Evolutionary conservation across 1,284 basidiomycete genomes (phyloP).

Genomic region (Pseudomicrostroma phylloplanum): DNA sequence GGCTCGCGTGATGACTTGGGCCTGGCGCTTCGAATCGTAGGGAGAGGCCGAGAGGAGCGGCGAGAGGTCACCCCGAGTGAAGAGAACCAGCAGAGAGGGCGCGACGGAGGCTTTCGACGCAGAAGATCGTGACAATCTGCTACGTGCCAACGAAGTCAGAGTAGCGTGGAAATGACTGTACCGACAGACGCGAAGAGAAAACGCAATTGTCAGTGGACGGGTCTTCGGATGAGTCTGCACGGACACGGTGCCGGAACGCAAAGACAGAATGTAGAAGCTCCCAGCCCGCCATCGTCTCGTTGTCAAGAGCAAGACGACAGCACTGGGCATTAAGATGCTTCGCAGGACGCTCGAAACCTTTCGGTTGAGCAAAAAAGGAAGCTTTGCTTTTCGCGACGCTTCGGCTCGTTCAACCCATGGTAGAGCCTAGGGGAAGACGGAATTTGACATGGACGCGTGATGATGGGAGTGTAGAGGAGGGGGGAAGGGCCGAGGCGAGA

Average conservation of each 20-base stretch:
- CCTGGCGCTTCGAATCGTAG: constrained; percentile 33
- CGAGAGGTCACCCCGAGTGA: constrained; percentile 43
- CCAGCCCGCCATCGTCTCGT: constrained; percentile 6
- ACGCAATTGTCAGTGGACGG: neutral
- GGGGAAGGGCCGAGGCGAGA: constrained; percentile 1
- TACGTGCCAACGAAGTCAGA: constrained; percentile 27
- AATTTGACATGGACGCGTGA: constrained; percentile 6
- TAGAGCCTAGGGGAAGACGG: neutral
- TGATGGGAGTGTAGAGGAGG: neutral
- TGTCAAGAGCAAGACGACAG: neutral
- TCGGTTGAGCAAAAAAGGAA: constrained; percentile 3
- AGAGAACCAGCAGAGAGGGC: constrained; percentile 35
- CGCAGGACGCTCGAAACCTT: constrained; percentile 1
- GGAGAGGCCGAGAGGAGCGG: constrained; percentile 33
- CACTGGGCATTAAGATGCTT: constrained; percentile 8
- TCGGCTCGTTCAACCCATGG: constrained; percentile 5
- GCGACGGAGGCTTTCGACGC: constrained; percentile 13
- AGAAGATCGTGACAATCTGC: constrained; percentile 7
- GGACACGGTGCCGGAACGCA: neutral
- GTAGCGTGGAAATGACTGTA: constrained; percentile 29
- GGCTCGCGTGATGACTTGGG: constrained; percentile 39
- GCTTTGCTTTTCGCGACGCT: neutral
- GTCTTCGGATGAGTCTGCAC: neutral
- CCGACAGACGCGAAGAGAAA: neutral
- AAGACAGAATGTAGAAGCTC: neutral